phyloP scores from a whole-genome alignment of 2,329 filamentous ascomycete species.

The Ophiostoma australiae region DNA sequence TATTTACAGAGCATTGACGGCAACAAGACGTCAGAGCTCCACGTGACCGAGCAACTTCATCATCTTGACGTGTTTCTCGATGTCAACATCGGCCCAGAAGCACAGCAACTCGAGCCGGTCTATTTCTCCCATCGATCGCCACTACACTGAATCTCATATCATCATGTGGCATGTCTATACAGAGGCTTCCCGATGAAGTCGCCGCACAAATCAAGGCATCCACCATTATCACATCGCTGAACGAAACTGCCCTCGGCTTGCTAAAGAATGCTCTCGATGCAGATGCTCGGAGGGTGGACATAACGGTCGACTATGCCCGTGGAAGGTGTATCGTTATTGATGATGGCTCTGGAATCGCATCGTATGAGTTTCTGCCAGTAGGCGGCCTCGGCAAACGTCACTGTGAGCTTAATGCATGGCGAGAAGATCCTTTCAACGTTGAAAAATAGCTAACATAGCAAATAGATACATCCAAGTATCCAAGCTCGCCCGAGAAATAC shows the following conservation, averaged over 20 bases:
- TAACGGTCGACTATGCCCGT: constrained; percentile 68
- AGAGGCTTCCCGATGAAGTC: constrained; percentile 64
- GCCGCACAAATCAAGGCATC: constrained; percentile 81
- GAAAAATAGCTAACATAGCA: not conserved
- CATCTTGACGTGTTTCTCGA: not conserved
- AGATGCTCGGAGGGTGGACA: constrained; percentile 59
- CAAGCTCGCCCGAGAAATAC: constrained; percentile 45
- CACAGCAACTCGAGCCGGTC: not conserved
- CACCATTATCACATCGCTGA: constrained; percentile 68
- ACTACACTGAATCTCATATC: not conserved
- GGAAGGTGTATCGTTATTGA: constrained; percentile 80
- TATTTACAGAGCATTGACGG: not conserved
- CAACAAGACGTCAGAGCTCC: not conserved
- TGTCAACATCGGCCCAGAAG: not conserved
- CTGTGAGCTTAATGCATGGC: constrained; percentile 47
- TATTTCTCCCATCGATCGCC: not conserved
- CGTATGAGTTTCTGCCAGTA: constrained; percentile 62
- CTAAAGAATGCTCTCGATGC: constrained; percentile 84
- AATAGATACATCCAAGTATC: constrained; percentile 73
- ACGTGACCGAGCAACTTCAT: not conserved
- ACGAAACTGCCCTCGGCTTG: constrained; percentile 65
- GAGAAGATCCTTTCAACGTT: not conserved
- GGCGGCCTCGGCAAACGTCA: constrained; percentile 71
- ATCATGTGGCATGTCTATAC: constrained; percentile 53
- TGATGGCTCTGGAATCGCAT: constrained; percentile 71